Percentiles rank a stretch among this genome's conserved stretches.
Evolutionary conservation across 495 filamentous ascomycete species (phyloP).

Genomic region (Penicillium parvum): DNA sequence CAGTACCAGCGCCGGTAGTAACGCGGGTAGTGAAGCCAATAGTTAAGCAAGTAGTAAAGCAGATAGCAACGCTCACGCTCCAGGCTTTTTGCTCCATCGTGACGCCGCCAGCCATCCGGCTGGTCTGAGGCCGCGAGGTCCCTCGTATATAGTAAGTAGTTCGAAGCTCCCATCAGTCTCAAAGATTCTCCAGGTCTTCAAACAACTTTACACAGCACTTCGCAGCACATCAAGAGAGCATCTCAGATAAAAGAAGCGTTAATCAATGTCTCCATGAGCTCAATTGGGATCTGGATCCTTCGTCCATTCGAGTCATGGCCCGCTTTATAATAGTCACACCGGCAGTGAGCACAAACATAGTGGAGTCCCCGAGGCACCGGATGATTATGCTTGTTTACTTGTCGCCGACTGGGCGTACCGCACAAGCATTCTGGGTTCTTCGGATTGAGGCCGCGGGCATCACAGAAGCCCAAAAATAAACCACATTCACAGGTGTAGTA

Average conservation of each 20-base stretch:
- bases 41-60: no score
- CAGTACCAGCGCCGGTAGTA: no score
- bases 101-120: no score
- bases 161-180: background rate
- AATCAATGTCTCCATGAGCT: background rate
- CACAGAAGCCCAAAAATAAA: conserved; percentile 4
- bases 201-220: no score
- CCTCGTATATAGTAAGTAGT: no score
- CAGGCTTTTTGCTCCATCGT: no score
- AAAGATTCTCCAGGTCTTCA: no score
- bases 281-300: background rate
- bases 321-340: conserved; percentile 2
- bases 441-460: conserved; percentile 2
- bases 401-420: conserved; percentile 2
- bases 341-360: conserved; percentile 8
- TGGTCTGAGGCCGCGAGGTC: no score
- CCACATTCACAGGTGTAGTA: conserved; percentile 8
- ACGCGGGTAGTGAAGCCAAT: no score
- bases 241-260: background rate
- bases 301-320: background rate
- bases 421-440: conserved; percentile 6
- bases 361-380: conserved; percentile 1
- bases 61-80: no score
- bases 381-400: background rate
- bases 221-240: background rate